Base-by-base conservation (phyloP, 805 yeast species). In the Metschnikowia proteae region DNA sequence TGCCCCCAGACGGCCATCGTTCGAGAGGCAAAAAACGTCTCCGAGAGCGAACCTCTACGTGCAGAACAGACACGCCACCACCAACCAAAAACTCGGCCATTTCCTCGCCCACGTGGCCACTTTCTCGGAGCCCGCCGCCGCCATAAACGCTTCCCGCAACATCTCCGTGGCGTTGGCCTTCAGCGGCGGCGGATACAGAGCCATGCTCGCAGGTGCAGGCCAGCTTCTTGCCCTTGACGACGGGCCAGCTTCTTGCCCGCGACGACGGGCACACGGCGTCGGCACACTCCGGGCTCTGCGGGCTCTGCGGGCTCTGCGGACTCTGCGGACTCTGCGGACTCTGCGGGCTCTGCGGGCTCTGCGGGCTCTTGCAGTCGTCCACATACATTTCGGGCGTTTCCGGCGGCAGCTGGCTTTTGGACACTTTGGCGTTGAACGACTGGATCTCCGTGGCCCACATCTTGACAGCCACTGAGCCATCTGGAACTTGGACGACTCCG, bases 401-500 rank as follows among this genome's bases (percentile, higher is more conserved):
- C 3, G 60, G 60, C 2, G 60, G 60, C 2, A 42, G 47, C 29
- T 56, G 60, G 60, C 35, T 56, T 25, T 46, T 56, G 4, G 59
- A 58, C 11, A 47, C 58, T 6, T 34, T 72, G 30, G 71, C 61
- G n/a, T 53, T 71, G 45, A 73, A 72, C 48, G 59, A 71, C 52
- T 73, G 67, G 64, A 57, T 64, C 5, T 59, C 70, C 1, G 69
- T 70, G 8, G 64, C 48, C 5, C 66, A 67, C 34, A 61, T 71
- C 22, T 8, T 68, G 13, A 54, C 31, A 59, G 59, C 3, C 49
- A 57, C 8, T 47, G 53, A 10, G 60, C 61, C 25, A 75, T 86
- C 47, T 88, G 96, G 96, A 80, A 88, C 56, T 71, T 88, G 46
- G 73, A 74, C 9, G 70, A 82, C 55, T 74, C 83, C 4, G 81